phyloP scores from a whole-genome alignment of 176 grass and related monocot genomes.

The Raddia distichophylla region DNA sequence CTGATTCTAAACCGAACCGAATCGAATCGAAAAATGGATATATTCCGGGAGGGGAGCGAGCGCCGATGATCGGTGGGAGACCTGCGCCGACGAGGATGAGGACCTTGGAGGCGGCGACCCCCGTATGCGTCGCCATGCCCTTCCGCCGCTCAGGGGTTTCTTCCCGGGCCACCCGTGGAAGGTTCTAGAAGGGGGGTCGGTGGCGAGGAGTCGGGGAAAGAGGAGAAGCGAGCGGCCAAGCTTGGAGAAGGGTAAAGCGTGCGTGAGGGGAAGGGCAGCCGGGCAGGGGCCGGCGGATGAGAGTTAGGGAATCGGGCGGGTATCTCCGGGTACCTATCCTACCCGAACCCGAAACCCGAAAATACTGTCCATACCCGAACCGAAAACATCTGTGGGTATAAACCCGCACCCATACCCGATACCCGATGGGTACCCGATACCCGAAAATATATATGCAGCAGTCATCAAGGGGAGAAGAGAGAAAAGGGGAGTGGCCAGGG shows the following conservation, averaged over 20 bases:
- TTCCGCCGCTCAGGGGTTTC: constrained; percentile 9
- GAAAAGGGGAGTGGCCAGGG: no score
- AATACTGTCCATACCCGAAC: no score
- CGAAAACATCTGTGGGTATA: no score
- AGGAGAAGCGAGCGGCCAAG: not conserved
- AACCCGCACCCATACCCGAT: no score
- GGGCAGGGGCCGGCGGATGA: no score
- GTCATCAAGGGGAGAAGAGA: no score
- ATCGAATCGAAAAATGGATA: constrained; percentile 16
- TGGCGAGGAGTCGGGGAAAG: not conserved
- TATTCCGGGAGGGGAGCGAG: not conserved
- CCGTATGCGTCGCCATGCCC: constrained; percentile 83
- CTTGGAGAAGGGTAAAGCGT: constrained; percentile 39
- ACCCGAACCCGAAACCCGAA: no score
- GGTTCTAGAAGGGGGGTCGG: constrained; percentile 28
- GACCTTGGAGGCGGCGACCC: constrained; percentile 83
- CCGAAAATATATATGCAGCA: no score
- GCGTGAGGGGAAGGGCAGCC: not conserved
- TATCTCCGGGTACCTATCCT: no score
- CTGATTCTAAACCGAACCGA: not conserved
- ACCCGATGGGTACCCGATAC: no score
- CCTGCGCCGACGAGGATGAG: constrained; percentile 87
- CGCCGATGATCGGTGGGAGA: constrained; percentile 35
- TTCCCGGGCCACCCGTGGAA: constrained; percentile 6
- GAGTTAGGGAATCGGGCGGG: no score